Evolutionary conservation across 495 filamentous ascomycete genomes (phyloP).

Genomic region (Podospora didyma): DNA sequence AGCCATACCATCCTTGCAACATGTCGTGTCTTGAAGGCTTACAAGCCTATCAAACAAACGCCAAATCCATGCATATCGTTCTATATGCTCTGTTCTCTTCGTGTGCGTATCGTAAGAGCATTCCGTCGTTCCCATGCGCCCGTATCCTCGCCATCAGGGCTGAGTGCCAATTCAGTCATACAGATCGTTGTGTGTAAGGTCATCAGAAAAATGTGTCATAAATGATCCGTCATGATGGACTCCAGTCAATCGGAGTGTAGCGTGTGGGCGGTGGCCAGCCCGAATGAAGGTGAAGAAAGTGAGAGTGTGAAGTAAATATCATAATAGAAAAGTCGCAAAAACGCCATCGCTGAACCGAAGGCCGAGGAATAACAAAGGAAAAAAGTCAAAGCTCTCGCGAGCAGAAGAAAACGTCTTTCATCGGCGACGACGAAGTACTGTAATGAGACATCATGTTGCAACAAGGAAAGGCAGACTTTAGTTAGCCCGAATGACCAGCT

Average conservation of each 20-base stretch:
- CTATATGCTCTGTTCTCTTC: slow-evolving; percentile 17
- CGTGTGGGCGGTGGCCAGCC: neutral
- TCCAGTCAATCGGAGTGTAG: slow-evolving; percentile 3
- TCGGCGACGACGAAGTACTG: slow-evolving; percentile 19
- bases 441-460: slow-evolving; percentile 15
- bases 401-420: slow-evolving; percentile 18
- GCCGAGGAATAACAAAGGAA: slow-evolving; percentile 17
- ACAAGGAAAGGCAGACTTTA: slow-evolving; percentile 41
- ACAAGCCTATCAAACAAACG: slow-evolving; percentile 17
- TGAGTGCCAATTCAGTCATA: slow-evolving; percentile 20
- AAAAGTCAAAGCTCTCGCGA: slow-evolving; percentile 26
- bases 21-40: slow-evolving; percentile 15
- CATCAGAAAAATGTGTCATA: slow-evolving; percentile 61
- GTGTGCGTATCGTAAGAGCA: slow-evolving; percentile 10
- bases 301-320: neutral
- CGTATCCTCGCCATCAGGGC: neutral
- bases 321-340: slow-evolving; percentile 10
- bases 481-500: slow-evolving; percentile 90
- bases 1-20: neutral
- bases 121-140: slow-evolving; percentile 13
- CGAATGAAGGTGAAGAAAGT: slow-evolving; percentile 1
- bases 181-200: slow-evolving; percentile 21
- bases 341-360: slow-evolving; percentile 28
- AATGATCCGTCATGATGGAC: slow-evolving; percentile 17
- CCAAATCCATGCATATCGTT: slow-evolving; percentile 21